These are phyloP conservation scores for Eucalyptus urophylla DNA, from an alignment of 345 rosid species.

Conservation along the genomic window DNA sequence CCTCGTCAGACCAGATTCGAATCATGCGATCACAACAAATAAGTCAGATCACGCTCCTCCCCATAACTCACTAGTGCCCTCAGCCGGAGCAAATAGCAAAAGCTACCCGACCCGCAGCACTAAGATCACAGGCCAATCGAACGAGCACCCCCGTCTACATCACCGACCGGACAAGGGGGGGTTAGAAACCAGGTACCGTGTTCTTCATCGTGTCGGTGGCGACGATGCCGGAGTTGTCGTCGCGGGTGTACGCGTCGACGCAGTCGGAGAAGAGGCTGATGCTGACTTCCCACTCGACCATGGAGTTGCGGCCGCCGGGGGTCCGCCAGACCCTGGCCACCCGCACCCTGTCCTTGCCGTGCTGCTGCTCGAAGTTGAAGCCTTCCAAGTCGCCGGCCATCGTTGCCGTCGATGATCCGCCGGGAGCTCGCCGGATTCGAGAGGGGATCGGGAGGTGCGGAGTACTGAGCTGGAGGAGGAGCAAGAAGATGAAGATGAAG, in stretches of 20 bases:
- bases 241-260: constrained; percentile 43
- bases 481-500: background rate
- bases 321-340: constrained; percentile 78
- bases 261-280: constrained; percentile 77
- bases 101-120: background rate
- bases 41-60: background rate
- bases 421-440: background rate
- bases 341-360: constrained; percentile 79
- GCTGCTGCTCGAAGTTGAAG: constrained; percentile 67
- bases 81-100: background rate
- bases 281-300: constrained; percentile 78
- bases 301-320: constrained; percentile 32
- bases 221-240: constrained; percentile 79
- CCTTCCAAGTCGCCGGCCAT: constrained; percentile 45
- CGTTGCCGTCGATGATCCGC: background rate
- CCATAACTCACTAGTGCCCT: background rate
- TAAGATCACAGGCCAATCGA: background rate
- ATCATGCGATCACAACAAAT: background rate
- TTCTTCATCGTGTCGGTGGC: constrained; percentile 97
- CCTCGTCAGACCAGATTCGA: background rate
- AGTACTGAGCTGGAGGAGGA: background rate
- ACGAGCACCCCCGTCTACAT: background rate
- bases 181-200: constrained; percentile 18
- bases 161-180: background rate
- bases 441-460: background rate